Evolutionary conservation across 257 asterid genomes (phyloP), one percentile per base, ranked within the genome.

Genomic region (Paraleonurus japonicus): DNA sequence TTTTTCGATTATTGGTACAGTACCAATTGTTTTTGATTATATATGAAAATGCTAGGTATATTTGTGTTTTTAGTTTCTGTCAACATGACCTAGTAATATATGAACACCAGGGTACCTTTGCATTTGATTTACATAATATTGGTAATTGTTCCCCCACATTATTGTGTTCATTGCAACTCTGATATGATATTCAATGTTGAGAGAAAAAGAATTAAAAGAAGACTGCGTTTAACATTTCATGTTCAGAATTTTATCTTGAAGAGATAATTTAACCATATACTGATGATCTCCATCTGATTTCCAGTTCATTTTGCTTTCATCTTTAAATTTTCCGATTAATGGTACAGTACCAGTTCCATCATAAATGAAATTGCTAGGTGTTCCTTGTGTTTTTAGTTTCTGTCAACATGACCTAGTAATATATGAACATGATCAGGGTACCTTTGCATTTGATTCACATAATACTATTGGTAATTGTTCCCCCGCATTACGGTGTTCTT

Each of bases 371-470:
- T 0, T 62, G 9, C 5, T 13, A 45, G n/a, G 35, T 6, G 5
- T 65, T 71, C 32, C 23, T 20, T 58, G 73, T 50, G 35, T 39
- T 41, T 32, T 7, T 11, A 37, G 20, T 76, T 17, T 53, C 71
- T 68, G 61, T 17, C 30, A 10, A 26, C 53, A 41, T 5, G 27
- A 5, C 55, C 63, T 54, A 23, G 55, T 77, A 13, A 67, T 28
- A 39, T 15, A 19, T 23, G 7, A 60, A 58, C 66, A 23, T 20
- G 41, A 48, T 39, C 48, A 70, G 12, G 1, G 2, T 6, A 62
- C 7, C 7, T 61, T 32, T 17, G 37, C 60, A 16, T 33, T 10
- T 26, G 54, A 73, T 58, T 59, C 45, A 41, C 39, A 24, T 26
- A 60, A 19, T 53, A 5, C 23, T 20, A 15, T 4, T 9, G 35